Conservation (phyloP, 2,329 filamentous ascomycete genomes). For the Cytospora paraplurivora region DNA sequence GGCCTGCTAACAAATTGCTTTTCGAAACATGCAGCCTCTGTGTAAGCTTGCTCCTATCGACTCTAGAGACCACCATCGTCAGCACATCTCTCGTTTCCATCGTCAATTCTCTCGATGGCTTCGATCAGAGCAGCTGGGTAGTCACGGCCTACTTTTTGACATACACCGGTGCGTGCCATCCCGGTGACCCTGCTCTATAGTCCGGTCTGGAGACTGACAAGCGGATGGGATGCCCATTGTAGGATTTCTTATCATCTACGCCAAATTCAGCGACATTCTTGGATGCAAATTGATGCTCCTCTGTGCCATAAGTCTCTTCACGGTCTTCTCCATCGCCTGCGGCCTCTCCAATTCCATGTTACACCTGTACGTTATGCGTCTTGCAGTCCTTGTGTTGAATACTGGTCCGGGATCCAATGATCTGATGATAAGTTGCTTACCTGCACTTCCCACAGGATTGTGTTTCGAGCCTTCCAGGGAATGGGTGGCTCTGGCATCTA, state of each 20-base stretch:
- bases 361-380: conserved; percentile 35
- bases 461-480: conserved; percentile 45
- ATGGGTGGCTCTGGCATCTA: conserved; percentile 52
- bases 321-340: conserved; percentile 44
- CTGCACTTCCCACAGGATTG: conserved; percentile 35
- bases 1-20: too few relatives aligned
- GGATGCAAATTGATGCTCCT: conserved; percentile 44
- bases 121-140: conserved; percentile 46
- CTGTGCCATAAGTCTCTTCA: conserved; percentile 39
- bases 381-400: not conserved
- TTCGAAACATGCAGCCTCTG: too few relatives aligned
- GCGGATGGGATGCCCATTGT: not conserved
- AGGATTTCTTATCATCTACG: conserved; percentile 46
- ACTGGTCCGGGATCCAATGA: too few relatives aligned
- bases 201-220: not conserved
- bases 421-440: too few relatives aligned
- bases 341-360: conserved; percentile 39
- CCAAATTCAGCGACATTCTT: conserved; percentile 50
- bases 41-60: conserved; percentile 41
- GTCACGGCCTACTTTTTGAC: conserved; percentile 52
- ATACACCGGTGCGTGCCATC: conserved; percentile 44
- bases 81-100: conserved; percentile 53
- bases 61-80: conserved; percentile 53
- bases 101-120: conserved; percentile 41
- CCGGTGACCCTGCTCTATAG: not conserved